These are phyloP conservation scores for Fomitopsis schrenkii DNA, from an alignment of 1,284 basidiomycete species.

Conservation along the genomic window DNA sequence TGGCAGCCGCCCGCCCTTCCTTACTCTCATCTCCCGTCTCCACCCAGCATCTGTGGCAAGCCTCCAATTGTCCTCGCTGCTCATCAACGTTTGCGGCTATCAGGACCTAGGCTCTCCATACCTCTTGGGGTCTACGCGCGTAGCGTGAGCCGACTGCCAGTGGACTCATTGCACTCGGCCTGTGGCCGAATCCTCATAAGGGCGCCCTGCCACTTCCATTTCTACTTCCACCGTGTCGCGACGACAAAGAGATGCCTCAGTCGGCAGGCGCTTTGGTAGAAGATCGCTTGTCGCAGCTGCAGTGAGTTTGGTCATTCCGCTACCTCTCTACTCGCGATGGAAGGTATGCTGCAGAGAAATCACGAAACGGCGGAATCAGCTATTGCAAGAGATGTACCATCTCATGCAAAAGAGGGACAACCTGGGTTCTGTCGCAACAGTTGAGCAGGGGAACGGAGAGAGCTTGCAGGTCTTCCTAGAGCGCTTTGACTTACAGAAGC, in stretches of 20 bases:
- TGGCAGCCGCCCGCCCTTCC: neutral
- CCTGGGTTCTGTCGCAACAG: conserved; percentile 34
- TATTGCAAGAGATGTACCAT: conserved; percentile 64
- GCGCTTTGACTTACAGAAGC: conserved; percentile 45
- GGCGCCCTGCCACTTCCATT: neutral
- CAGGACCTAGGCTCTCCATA: no score
- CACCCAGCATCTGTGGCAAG: neutral
- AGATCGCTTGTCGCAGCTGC: conserved; percentile 36
- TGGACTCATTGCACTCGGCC: neutral
- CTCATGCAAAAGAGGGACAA: conserved; percentile 52
- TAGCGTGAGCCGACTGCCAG: neutral
- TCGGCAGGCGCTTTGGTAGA: conserved; percentile 27
- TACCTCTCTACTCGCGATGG: neutral
- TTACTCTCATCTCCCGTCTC: neutral
- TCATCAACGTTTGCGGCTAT: no score
- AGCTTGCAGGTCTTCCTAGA: conserved; percentile 47
- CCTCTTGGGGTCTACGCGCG: no score
- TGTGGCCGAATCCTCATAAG: neutral
- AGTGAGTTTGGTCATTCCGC: conserved; percentile 24
- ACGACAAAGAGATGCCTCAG: conserved; percentile 9
- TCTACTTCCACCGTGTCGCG: neutral
- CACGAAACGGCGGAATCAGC: conserved; percentile 55
- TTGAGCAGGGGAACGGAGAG: conserved; percentile 37
- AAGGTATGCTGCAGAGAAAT: conserved; percentile 42
- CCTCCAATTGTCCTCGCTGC: neutral